Conservation (phyloP, 768 basidiomycete genomes). For the Gelatoporia subvermispora region DNA sequence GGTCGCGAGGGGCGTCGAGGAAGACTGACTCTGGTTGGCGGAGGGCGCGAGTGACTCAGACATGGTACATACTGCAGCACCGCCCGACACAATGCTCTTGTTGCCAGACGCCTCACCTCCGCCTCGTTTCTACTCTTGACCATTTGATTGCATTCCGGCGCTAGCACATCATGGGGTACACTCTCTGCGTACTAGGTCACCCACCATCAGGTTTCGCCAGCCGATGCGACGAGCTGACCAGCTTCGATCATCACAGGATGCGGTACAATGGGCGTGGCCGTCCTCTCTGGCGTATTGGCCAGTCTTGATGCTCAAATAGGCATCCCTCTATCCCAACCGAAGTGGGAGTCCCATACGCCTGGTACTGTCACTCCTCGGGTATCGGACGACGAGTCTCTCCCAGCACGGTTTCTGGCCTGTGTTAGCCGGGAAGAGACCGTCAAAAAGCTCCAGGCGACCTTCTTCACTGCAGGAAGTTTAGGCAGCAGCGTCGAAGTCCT, state of each 20-base stretch:
- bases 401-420: conserved; percentile 79
- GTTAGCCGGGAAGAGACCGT: conserved; percentile 78
- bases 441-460: conserved; percentile 56
- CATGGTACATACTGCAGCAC: conserved; percentile 1
- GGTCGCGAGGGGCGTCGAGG: neutral
- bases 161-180: conserved; percentile 74
- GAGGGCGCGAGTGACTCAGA: conserved; percentile 8
- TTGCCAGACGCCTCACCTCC: conserved; percentile 1
- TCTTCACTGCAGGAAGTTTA: conserved; percentile 51
- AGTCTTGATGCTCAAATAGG: conserved; percentile 57
- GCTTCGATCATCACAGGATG: conserved; percentile 57
- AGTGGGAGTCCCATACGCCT: conserved; percentile 69
- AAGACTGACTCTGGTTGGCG: neutral
- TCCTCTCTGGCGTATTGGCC: conserved; percentile 87
- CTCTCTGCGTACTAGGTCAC: conserved; percentile 79
- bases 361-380: conserved; percentile 66
- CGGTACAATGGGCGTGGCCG: conserved; percentile 96
- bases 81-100: neutral
- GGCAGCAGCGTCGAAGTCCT: conserved; percentile 69
- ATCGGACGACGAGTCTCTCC: conserved; percentile 63
- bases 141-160: conserved; percentile 3
- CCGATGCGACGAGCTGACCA: conserved; percentile 8
- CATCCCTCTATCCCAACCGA: conserved; percentile 28
- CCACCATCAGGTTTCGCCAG: conserved; percentile 4
- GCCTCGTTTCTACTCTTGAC: neutral